These are phyloP conservation scores for Rubroboletus satanas DNA, from an alignment of 768 basidiomycete genomes.

Conservation along the genomic window DNA sequence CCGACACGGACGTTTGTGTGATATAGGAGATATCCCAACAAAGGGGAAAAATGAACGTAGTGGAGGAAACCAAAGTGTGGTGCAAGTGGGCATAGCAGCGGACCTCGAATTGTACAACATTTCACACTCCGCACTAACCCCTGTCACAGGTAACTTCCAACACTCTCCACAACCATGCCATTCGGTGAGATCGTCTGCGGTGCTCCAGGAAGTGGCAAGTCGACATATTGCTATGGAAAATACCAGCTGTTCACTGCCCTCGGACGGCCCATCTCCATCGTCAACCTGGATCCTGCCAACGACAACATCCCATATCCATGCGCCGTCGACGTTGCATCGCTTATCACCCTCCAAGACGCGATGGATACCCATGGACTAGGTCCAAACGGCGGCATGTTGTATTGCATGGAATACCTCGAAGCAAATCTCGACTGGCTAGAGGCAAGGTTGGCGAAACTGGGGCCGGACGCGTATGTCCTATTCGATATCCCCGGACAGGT, in stretches of 20 bases:
- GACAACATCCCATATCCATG: slow-evolving; percentile 88
- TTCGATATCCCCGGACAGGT: slow-evolving; percentile 98
- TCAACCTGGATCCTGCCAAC: slow-evolving; percentile 97
- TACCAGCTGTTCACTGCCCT: slow-evolving; percentile 87
- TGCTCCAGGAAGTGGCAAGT: slow-evolving; percentile 83
- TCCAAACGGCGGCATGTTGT: slow-evolving; percentile 94
- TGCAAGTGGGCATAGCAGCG: not conserved
- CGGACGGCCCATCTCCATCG: slow-evolving; percentile 77
- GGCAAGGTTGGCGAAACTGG: slow-evolving; percentile 58
- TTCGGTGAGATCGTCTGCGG: slow-evolving; percentile 88
- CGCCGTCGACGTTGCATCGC: slow-evolving; percentile 74
- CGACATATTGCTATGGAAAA: slow-evolving; percentile 85
- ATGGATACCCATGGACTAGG: slow-evolving; percentile 85
- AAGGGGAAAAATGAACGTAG: not conserved
- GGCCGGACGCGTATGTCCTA: slow-evolving; percentile 76
- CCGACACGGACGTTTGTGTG: not conserved
- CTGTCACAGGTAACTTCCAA: too few relatives aligned
- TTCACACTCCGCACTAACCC: slow-evolving; percentile 16
- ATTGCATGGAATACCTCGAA: slow-evolving; percentile 96
- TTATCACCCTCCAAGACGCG: slow-evolving; percentile 83
- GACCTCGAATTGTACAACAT: slow-evolving; percentile 1
- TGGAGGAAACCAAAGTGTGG: not conserved
- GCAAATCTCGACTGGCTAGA: slow-evolving; percentile 91
- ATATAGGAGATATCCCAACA: not conserved
- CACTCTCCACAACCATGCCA: slow-evolving; percentile 51